Conservation (phyloP, 73 alveolate genomes). For the Effrenium voratum region DNA sequence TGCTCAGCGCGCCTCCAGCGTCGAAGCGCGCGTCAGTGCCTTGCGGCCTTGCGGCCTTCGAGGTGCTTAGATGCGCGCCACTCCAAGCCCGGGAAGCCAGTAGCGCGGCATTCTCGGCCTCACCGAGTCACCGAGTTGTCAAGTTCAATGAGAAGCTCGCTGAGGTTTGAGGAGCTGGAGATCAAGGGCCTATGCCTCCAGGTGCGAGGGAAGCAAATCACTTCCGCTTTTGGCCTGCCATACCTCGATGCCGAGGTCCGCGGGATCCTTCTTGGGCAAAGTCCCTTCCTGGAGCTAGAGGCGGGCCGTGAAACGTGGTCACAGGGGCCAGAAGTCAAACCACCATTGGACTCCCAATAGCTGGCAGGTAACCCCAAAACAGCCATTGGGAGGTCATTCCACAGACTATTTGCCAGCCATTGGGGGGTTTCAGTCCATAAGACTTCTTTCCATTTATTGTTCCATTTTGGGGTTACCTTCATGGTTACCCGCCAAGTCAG, state of each 20-base stretch:
- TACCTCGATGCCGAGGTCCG: slow-evolving; percentile 74
- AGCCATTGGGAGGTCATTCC: background rate
- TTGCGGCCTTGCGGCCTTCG: background rate
- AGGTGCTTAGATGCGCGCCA: slow-evolving; percentile 90
- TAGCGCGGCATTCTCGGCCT: background rate
- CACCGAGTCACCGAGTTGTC: too few relatives aligned
- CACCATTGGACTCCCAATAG: too few relatives aligned
- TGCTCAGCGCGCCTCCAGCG: background rate
- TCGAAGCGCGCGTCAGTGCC: background rate
- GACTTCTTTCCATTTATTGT: too few relatives aligned
- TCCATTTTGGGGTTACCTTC: too few relatives aligned
- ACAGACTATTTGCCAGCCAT: background rate
- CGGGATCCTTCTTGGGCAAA: slow-evolving; percentile 44
- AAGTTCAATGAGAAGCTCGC: too few relatives aligned
- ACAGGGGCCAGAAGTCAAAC: too few relatives aligned
- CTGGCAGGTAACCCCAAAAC: background rate
- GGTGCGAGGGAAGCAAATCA: background rate
- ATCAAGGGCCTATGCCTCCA: slow-evolving; percentile 65
- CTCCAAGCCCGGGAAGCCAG: slow-evolving; percentile 90
- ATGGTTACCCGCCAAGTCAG: background rate
- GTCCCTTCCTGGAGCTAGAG: slow-evolving; percentile 84
- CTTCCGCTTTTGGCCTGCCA: too few relatives aligned
- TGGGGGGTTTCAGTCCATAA: too few relatives aligned
- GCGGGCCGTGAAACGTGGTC: too few relatives aligned
- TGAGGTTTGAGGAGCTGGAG: slow-evolving; percentile 89